Conservation (phyloP, 805 yeast species). For the Zygoascus biomembranicola region DNA sequence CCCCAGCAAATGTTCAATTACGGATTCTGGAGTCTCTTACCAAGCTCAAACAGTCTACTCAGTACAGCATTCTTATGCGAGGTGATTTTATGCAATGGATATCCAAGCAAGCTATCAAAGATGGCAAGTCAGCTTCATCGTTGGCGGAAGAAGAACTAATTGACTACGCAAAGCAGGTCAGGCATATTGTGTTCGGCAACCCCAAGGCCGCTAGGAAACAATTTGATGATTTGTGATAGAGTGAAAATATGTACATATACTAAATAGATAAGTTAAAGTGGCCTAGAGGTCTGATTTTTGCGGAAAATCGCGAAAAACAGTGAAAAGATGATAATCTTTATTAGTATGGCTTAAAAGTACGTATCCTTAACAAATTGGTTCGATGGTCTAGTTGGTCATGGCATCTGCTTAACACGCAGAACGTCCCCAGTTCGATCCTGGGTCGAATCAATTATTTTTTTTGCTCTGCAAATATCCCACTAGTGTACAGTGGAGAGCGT, state of each 20-base stretch:
- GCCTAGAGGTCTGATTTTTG: conserved; percentile 99
- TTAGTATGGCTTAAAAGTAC: too few species aligned
- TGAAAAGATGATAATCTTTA: too few species aligned
- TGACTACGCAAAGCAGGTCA: conserved; percentile 27
- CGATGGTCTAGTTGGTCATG: conserved; percentile 99
- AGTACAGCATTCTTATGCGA: conserved; percentile 26
- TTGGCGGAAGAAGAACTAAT: conserved; percentile 2
- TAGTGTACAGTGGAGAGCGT: too few species aligned
- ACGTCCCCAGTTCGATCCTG: conserved; percentile 99
- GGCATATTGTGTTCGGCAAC: conserved; percentile 73
- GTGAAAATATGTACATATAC: not conserved
- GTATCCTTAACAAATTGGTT: conserved; percentile 45
- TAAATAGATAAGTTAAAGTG: conserved; percentile 22
- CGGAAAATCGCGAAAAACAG: too few species aligned
- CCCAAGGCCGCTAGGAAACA: conserved; percentile 62
- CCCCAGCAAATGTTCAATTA: not conserved
- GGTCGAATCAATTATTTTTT: conserved; percentile 76
- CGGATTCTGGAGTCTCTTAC: conserved; percentile 6
- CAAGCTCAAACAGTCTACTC: conserved; percentile 24
- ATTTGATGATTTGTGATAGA: not conserved
- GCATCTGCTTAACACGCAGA: conserved; percentile 99
- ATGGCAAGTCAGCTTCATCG: not conserved
- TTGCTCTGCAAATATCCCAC: not conserved
- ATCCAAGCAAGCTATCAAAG: conserved; percentile 31
- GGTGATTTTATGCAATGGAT: conserved; percentile 58